Evolutionary conservation across 2,329 filamentous ascomycete species (phyloP).

Genomic region (Ophiostoma australiae): DNA sequence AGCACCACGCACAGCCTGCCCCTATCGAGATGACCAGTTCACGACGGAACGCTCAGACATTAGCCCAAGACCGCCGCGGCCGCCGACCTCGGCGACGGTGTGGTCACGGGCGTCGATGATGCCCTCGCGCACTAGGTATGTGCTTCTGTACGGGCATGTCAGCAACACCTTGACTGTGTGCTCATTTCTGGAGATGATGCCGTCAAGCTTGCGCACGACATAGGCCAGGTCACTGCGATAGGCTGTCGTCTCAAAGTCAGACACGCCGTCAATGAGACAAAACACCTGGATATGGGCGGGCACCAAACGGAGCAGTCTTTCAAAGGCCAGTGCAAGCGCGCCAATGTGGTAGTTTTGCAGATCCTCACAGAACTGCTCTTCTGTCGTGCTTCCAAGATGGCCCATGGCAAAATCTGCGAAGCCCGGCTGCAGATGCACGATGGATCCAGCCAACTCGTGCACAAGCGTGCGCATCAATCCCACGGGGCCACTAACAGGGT

Average conservation of each 20-base stretch:
- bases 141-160: conserved; percentile 17
- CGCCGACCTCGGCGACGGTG: background rate
- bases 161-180: conserved; percentile 9
- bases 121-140: background rate
- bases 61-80: background rate
- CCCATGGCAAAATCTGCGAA: background rate
- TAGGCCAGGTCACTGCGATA: background rate
- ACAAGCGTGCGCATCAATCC: background rate
- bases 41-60: background rate
- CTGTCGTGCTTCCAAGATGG: background rate
- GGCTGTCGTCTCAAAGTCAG: conserved; percentile 5
- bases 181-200: background rate
- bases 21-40: background rate
- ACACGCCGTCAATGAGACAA: conserved; percentile 17
- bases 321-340: background rate
- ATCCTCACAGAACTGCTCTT: background rate
- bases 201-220: background rate
- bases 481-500: background rate
- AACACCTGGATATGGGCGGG: background rate
- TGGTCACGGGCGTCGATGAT: background rate
- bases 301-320: background rate
- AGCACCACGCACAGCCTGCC: background rate
- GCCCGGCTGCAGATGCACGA: background rate
- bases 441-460: background rate
- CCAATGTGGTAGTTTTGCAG: background rate